A percentile compares a stretch with the other conserved stretches of the same genome.
phyloP scores from a whole-genome alignment of 352 stramenopile species.

The Globisporangium viniferum region DNA sequence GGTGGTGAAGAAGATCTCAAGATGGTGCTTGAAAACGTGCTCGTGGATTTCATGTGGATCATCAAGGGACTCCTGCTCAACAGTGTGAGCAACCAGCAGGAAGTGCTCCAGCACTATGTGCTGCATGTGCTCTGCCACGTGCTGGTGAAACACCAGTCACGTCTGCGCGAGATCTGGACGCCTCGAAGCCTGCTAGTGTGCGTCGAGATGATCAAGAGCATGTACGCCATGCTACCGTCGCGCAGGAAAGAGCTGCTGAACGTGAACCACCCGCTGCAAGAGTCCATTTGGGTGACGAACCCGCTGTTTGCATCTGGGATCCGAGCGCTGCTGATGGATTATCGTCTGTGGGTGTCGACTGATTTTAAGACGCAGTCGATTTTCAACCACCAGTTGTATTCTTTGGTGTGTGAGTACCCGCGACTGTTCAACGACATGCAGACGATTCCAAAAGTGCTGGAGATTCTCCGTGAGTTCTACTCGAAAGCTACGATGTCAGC shows the following conservation, averaged over 20 bases:
- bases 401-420: constrained; percentile 64
- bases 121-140: constrained; percentile 69
- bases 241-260: constrained; percentile 22
- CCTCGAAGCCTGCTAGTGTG: constrained; percentile 61
- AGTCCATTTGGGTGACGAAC: constrained; percentile 68
- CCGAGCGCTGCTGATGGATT: constrained; percentile 65
- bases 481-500: constrained; percentile 10
- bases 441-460: constrained; percentile 52
- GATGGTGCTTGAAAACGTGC: constrained; percentile 38
- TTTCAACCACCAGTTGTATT: constrained; percentile 76
- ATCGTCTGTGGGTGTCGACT: constrained; percentile 53
- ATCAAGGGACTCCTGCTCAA: constrained; percentile 61
- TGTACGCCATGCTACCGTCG: constrained; percentile 47
- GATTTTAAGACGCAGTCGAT: constrained; percentile 80
- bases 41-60: constrained; percentile 68
- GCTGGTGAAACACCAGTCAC: constrained; percentile 38
- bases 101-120: constrained; percentile 54
- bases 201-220: constrained; percentile 61
- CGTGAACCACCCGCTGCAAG: constrained; percentile 57
- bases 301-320: constrained; percentile 70
- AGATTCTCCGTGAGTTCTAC: constrained; percentile 65
- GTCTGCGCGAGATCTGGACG: constrained; percentile 50
- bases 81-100: constrained; percentile 49
- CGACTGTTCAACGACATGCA: constrained; percentile 66
- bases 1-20: constrained; percentile 9